Conservation (phyloP, 108 stramenopile species). For the Nannochloropsis salina region DNA sequence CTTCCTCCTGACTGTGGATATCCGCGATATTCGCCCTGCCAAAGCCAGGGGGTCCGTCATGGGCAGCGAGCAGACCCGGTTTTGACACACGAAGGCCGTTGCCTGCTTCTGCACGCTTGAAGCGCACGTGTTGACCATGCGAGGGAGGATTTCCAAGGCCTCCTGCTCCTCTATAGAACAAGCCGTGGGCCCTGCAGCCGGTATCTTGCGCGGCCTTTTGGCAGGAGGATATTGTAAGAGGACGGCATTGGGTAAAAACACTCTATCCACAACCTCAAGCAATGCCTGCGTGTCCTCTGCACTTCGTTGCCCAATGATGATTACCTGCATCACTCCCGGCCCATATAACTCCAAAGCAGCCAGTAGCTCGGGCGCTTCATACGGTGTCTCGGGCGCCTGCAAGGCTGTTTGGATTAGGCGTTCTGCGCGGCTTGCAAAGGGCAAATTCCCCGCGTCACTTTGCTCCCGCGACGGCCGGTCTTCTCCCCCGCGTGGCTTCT, state of each 20-base stretch:
- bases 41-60: background rate
- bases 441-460: background rate
- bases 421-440: background rate
- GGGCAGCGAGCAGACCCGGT: constrained; percentile 31
- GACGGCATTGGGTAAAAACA: constrained; percentile 31
- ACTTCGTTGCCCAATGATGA: constrained; percentile 23
- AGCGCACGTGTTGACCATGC: constrained; percentile 22
- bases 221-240: constrained; percentile 15
- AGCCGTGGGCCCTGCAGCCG: background rate
- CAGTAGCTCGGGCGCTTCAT: background rate
- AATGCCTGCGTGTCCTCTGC: constrained; percentile 30
- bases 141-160: constrained; percentile 1
- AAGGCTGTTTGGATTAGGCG: background rate
- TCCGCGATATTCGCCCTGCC: background rate
- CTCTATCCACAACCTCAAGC: constrained; percentile 26
- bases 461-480: background rate
- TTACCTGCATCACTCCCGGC: constrained; percentile 1
- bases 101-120: constrained; percentile 1
- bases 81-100: constrained; percentile 35
- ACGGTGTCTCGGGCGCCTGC: background rate
- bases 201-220: background rate
- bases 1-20: background rate
- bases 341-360: background rate
- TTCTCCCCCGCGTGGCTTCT: background rate
- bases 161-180: background rate